Evolutionary conservation across 2,329 filamentous ascomycete species (phyloP).

Genomic region (Albifimbria verrucaria): DNA sequence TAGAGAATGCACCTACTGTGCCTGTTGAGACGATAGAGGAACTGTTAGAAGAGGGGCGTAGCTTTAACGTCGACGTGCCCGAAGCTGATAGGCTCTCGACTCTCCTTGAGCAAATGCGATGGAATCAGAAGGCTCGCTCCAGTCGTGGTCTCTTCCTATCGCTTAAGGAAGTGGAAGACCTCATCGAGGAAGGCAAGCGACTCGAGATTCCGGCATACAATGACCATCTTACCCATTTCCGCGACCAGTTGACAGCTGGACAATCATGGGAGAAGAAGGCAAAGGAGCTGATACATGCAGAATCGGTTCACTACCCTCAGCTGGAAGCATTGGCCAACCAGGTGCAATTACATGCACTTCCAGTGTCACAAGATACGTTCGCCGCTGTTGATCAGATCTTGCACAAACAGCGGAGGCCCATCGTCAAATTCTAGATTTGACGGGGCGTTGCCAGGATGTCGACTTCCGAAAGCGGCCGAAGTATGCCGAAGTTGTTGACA

Average conservation of each 20-base stretch:
- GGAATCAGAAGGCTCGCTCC: constrained; percentile 74
- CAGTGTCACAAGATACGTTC: constrained; percentile 78
- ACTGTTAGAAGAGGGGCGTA: constrained; percentile 81
- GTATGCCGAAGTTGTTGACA: constrained; percentile 85
- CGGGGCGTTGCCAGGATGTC: constrained; percentile 69
- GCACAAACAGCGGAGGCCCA: constrained; percentile 96
- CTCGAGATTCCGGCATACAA: constrained; percentile 78
- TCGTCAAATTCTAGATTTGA: constrained; percentile 78
- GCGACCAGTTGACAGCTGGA: constrained; percentile 72
- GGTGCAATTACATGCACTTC: constrained; percentile 65
- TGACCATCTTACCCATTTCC: constrained; percentile 72
- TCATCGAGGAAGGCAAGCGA: constrained; percentile 74
- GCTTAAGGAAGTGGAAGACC: constrained; percentile 72
- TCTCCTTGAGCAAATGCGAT: constrained; percentile 80
- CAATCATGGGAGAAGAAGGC: constrained; percentile 91
- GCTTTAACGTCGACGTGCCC: constrained; percentile 87
- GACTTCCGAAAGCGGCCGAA: constrained; percentile 78
- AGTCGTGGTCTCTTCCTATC: constrained; percentile 64
- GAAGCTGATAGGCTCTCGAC: constrained; percentile 81
- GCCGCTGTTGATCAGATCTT: constrained; percentile 84
- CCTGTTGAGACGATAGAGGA: constrained; percentile 79
- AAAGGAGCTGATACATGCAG: constrained; percentile 86
- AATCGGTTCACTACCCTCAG: constrained; percentile 89
- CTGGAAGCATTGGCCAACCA: constrained; percentile 87
- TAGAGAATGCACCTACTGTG: constrained; percentile 62